Conservation (phyloP, 257 asterid genomes). For the Rauvolfia tetraphylla region DNA sequence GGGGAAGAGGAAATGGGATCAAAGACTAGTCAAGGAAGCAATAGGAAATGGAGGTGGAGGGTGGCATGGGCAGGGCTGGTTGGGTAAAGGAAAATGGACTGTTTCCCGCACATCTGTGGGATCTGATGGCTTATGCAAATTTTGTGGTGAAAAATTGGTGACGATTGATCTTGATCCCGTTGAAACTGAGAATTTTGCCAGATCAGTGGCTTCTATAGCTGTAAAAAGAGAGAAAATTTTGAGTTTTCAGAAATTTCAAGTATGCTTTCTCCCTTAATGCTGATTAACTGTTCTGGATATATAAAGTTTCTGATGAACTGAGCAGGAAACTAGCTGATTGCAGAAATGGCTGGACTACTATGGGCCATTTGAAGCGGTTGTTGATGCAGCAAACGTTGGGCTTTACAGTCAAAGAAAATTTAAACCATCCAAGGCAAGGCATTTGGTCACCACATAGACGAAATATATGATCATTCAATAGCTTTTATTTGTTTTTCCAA, state of each 20-base stretch:
- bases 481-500: not conserved
- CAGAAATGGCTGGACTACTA: conserved; percentile 87
- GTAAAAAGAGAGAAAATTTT: conserved; percentile 55
- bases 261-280: conserved; percentile 25
- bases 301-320: conserved; percentile 22
- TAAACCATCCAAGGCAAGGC: conserved; percentile 64
- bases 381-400: conserved; percentile 87
- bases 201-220: conserved; percentile 75
- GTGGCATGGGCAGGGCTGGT: conserved; percentile 92
- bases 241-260: conserved; percentile 81
- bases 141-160: conserved; percentile 60
- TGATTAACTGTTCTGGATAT: conserved; percentile 11
- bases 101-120: conserved; percentile 45
- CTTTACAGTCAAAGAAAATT: conserved; percentile 66
- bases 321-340: conserved; percentile 22
- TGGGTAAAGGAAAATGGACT: conserved; percentile 77
- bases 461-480: not conserved
- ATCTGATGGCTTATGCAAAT: conserved; percentile 63
- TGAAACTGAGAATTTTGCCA: conserved; percentile 72
- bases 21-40: conserved; percentile 37
- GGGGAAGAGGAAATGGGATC: conserved; percentile 74
- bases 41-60: conserved; percentile 75
- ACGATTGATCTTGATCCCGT: conserved; percentile 77
- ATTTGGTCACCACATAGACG: conserved; percentile 13
- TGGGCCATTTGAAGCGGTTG: conserved; percentile 90